Base-by-base conservation (phyloP, 306 rosid genomes). In the Prunus fruticosa region DNA sequence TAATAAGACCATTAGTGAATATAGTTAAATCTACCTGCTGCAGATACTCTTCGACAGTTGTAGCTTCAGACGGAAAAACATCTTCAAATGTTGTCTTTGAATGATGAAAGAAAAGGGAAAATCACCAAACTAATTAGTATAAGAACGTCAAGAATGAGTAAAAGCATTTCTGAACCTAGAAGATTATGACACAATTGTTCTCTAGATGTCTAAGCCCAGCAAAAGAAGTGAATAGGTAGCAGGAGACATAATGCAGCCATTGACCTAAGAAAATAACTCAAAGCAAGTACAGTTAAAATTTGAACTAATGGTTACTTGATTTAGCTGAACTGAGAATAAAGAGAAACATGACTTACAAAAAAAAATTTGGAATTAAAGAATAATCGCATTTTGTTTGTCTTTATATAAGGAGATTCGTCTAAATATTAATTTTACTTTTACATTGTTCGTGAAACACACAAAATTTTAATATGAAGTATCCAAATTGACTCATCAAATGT, bases 21-120 rank as follows among this genome's bases (percentile, higher is more conserved):
- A 72, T 45, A 78, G 69, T 67, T 84, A 79, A 73, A 66, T 18
- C 49, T 87, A 95, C 99, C 97, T 95, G 97, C 88, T 95, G 97
- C 84, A 92, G 87, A 84, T 95, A 95, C 77, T 95, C 99, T 84
- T 95, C 97, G n/a, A 95, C 90, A 30, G 90, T 95, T 58, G 97
- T 90, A 64, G 99, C 97, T 83, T 95, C 99, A 4, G 93, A 97
- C 62, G 97, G 99, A 83, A 95, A 95, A 75, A 90, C 97, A 81
- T 95, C 99, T 85, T 95, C 99, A 84, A 90, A 92, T 73, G 99
- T 92, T 80, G 99, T 92, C 99, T 95, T 80, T 70, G 71, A 75
- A 32, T 69, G 61, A 78, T 69, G 53, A 71, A 76, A 52, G 0
- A 38, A 54, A 79, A 28, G 5, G 28, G 28, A 69, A 54, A 69